Base-by-base conservation (phyloP, 2,329 filamentous ascomycete genomes). In the Monilinia fructicola region DNA sequence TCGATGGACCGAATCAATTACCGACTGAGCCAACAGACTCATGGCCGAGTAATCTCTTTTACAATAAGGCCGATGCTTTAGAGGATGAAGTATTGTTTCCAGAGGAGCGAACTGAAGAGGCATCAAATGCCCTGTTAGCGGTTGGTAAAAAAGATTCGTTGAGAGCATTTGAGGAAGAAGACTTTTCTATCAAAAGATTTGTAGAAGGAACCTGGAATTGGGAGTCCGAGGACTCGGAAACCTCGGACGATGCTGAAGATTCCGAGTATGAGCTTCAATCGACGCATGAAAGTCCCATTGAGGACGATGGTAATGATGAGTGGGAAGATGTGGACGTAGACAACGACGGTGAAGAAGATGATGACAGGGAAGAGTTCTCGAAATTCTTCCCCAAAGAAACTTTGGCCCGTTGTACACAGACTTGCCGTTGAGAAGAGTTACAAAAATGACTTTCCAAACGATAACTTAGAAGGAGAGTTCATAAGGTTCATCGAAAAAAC, bases 31-130 rank as follows among this genome's bases (percentile, higher is more conserved):
- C 23, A n/a, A 55, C 21, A 42, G 60, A 63, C 48, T 55, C 26
- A 44, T 63, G 48, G 50, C 69, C 71, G 26, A 71, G 71, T 23
- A 68, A 73, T 16, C 68, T 78, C 64, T 72, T 76, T 28, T 81
- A 80, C 67, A 78, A 74, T 11, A 76, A 80, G 58, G 76, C 77
- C 2, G 78, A 81, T 68, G 75, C 73, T 42, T 66, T 79, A 12
- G 79, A 81, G 70, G 79, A 81, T 58, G 72, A 72, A 4, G 72
- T 81, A 9, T 71, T 81, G 4, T 81, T 81, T 65, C 78, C 79
- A 0, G 74, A 78, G 53, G 77, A 80, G 64, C 61, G 65, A 35
- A 23, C 62, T 11, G 16, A 35, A 4, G 56, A 67, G n/a, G 40
- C 26, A 23, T 18, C 31, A 10, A 35, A 26, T 26, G 26, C 42